phyloP scores from a whole-genome alignment of 2,329 filamentous ascomycete genomes.

The Diaporthe vexans region DNA sequence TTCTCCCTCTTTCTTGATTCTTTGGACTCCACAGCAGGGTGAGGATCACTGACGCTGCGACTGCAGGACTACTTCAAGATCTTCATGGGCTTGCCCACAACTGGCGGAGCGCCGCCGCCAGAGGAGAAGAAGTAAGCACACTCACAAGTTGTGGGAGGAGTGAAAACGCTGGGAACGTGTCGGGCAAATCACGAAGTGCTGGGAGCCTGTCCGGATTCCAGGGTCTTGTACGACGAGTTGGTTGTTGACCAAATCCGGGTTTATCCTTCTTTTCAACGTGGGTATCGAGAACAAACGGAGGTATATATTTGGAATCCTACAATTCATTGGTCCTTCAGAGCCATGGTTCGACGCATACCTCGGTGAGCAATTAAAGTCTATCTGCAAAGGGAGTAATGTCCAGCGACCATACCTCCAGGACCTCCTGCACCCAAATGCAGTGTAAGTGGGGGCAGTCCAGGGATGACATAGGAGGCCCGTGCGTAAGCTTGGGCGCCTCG shows the following conservation, averaged over 20 bases:
- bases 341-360: background rate
- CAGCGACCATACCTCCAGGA: background rate
- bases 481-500: background rate
- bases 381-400: no score
- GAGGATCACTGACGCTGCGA: slow-evolving; percentile 42
- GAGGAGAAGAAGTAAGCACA: slow-evolving; percentile 62
- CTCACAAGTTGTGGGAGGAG: no score
- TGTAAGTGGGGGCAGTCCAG: background rate
- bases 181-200: background rate
- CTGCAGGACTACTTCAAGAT: slow-evolving; percentile 88
- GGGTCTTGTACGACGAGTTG: background rate
- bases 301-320: background rate
- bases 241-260: background rate
- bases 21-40: background rate
- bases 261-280: background rate
- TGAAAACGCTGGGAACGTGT: background rate
- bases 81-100: slow-evolving; percentile 88
- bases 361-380: background rate
- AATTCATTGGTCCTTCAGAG: background rate
- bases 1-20: background rate
- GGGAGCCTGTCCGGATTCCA: background rate
- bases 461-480: slow-evolving; percentile 15
- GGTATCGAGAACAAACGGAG: background rate
- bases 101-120: slow-evolving; percentile 74
- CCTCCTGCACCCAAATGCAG: background rate